Conservation (phyloP, 148 eudicot genomes). For the Rhododendron kiyosumense region DNA sequence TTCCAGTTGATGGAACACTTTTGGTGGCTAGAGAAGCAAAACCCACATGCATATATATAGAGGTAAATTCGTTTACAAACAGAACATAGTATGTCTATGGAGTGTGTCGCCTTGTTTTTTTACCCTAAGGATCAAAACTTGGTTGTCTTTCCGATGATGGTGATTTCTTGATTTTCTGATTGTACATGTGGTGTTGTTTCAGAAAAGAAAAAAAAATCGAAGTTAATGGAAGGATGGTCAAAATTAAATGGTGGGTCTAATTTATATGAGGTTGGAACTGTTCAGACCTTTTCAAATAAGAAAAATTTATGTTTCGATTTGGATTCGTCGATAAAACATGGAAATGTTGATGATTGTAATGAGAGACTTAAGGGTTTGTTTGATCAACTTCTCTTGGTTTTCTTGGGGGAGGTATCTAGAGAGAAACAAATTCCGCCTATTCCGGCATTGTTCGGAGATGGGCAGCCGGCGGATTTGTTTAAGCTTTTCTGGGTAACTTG, state of each 20-base stretch:
- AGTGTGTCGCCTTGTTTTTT: slow-evolving; percentile 9
- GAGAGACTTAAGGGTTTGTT: slow-evolving; percentile 52
- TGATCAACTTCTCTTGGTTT: slow-evolving; percentile 54
- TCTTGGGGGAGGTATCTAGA: slow-evolving; percentile 40
- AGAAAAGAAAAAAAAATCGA: neutral
- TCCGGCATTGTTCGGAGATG: slow-evolving; percentile 54
- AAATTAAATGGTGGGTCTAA: slow-evolving; percentile 24
- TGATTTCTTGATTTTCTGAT: neutral
- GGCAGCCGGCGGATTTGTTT: slow-evolving; percentile 56
- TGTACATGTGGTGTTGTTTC: neutral
- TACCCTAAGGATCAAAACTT: neutral
- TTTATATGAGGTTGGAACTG: slow-evolving; percentile 29
- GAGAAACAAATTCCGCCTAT: slow-evolving; percentile 46
- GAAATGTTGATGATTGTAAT: slow-evolving; percentile 38
- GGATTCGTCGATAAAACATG: slow-evolving; percentile 30
- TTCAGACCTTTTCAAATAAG: slow-evolving; percentile 9
- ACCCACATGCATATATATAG: neutral
- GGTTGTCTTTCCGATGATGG: neutral
- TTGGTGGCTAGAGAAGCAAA: slow-evolving; percentile 5
- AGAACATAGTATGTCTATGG: neutral
- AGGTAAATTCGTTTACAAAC: slow-evolving; percentile 13
- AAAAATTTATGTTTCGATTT: slow-evolving; percentile 17
- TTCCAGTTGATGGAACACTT: slow-evolving; percentile 7
- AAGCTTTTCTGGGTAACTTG: slow-evolving; percentile 72
- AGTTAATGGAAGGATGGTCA: slow-evolving; percentile 50